Conservation (phyloP, 306 rosid species). For the Macrotyloma uniflorum region DNA sequence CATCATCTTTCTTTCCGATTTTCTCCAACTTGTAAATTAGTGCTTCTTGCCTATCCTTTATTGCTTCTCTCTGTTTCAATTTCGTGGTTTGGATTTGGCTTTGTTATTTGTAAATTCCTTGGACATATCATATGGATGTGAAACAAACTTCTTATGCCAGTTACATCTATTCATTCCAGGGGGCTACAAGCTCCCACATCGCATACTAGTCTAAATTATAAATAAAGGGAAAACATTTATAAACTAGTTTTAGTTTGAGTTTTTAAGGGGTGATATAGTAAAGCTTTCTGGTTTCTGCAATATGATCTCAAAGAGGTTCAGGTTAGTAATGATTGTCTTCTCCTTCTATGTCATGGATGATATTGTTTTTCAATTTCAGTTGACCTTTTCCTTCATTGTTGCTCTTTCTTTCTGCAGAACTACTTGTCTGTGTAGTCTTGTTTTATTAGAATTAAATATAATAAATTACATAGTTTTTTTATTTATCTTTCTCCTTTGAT, state of each 20-base stretch:
- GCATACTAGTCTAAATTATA: no score
- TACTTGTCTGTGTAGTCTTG: not conserved
- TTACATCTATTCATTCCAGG: not conserved
- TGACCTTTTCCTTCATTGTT: not conserved
- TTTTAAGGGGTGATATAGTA: no score
- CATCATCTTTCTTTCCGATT: not conserved
- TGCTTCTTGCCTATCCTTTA: not conserved
- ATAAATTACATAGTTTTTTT: not conserved
- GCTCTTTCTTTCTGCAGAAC: not conserved
- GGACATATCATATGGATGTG: not conserved
- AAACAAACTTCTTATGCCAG: slow-evolving; percentile 1
- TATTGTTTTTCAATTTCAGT: not conserved
- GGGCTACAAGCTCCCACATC: no score
- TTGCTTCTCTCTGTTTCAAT: not conserved
- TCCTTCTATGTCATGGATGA: not conserved
- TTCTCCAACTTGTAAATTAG: slow-evolving; percentile 29
- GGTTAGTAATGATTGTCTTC: not conserved
- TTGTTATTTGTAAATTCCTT: slow-evolving; percentile 21
- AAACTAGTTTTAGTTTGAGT: no score
- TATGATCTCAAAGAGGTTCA: not conserved
- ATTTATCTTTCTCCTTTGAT: not conserved
- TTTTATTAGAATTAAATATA: not conserved
- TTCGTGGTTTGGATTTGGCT: slow-evolving; percentile 3
- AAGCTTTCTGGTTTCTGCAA: not conserved
- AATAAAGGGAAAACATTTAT: no score